Percentiles rank a stretch among this genome's conserved stretches.
Conservation (phyloP, 2,329 filamentous ascomycete genomes). For the Talaromyces sp. region DNA sequence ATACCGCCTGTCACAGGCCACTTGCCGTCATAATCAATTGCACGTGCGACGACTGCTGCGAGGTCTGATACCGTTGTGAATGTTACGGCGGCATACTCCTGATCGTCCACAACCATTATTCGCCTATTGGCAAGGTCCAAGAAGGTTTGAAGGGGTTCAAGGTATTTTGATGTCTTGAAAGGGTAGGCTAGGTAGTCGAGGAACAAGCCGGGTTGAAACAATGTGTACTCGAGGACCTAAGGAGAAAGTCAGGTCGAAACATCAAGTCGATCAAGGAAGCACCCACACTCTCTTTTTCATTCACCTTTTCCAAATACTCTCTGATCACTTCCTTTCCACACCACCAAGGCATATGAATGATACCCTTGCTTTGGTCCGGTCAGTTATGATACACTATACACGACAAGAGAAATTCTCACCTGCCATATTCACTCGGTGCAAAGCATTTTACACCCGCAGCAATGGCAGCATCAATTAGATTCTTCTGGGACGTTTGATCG, state of each 20-base stretch:
- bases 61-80: slow-evolving; percentile 8
- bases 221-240: slow-evolving; percentile 12
- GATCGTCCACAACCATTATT: slow-evolving; percentile 6
- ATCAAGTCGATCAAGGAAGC: neutral
- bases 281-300: neutral
- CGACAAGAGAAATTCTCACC: neutral
- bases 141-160: slow-evolving; percentile 4
- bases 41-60: slow-evolving; percentile 5
- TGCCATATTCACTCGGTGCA: slow-evolving; percentile 13
- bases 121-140: slow-evolving; percentile 8
- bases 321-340: neutral
- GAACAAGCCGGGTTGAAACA: slow-evolving; percentile 13
- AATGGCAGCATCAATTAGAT: slow-evolving; percentile 10
- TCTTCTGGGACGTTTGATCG: slow-evolving; percentile 11
- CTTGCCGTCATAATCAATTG: slow-evolving; percentile 10
- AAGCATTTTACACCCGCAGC: slow-evolving; percentile 11
- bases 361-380: neutral
- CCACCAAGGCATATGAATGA: neutral
- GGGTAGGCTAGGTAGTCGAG: slow-evolving; percentile 12
- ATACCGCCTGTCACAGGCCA: slow-evolving; percentile 14
- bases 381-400: neutral
- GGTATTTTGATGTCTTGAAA: slow-evolving; percentile 10
- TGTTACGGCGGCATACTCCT: neutral
- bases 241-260: neutral
- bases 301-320: slow-evolving; percentile 7